Base-by-base conservation (phyloP, 176 grass and related monocot genomes). In the Elaeis guineensis region DNA sequence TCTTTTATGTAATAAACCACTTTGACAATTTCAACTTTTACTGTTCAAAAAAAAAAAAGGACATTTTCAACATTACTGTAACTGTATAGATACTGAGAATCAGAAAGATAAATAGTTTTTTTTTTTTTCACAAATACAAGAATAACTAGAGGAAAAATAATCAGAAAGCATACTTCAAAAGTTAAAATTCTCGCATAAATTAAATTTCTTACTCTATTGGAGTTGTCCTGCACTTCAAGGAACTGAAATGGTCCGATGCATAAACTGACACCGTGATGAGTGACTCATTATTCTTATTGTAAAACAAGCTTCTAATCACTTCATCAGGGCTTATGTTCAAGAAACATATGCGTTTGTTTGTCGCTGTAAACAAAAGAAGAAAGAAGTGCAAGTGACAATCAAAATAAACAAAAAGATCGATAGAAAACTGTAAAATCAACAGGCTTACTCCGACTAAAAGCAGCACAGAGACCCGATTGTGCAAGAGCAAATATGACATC, bases 331-430 rank as follows among this genome's bases (percentile, higher is more conserved):
- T 54, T 70, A 51, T 25, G 29, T 72, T 72, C n/a, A 72, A 24
- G 18, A 54, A 63, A 49, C 59, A 73, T 73, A 63, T 63, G 39
- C 58, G 51, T 48, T 73, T 63, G 49, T 73, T 73, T 12, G 44
- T 62, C 18, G 23, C 69, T 72, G 57, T 51, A 39, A 39, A 39
- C 54, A 70, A 70, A 19, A 22, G 2, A 17, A 19, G 30, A 16
- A 61, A 72, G 49, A 51, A 19, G 2, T 16, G 35, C 35, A 16
- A 52, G 53, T 35, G 16, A 52, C 20, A 62, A 32, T 17, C 20
- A 25, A 19, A 58, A 24, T 16, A 49, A 57, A 2, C 18, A 62
- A 29, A 32, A 54, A 19, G 7, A 17, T 52, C 26, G 14, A 16
- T 53, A 18, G 11, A 29, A 29, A 25, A 25, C 17, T 3, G 5